These are phyloP conservation scores for Chytridiales sp. DNA, from an alignment of 371 early-diverging fungal species.

Conservation along the genomic window DNA sequence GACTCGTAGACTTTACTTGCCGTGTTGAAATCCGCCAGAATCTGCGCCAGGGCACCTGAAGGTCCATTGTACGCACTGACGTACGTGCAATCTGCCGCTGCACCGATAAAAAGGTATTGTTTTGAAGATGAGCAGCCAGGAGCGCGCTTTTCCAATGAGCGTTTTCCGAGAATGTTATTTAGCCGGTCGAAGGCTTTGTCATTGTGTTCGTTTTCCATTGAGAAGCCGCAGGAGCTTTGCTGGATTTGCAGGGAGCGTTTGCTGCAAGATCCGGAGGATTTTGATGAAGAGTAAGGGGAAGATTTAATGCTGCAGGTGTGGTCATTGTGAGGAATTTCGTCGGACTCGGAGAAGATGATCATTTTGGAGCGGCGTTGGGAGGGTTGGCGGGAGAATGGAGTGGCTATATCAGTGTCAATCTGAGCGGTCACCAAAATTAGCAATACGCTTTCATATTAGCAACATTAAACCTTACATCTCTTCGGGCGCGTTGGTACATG, in stretches of 20 bases:
- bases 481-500: not conserved
- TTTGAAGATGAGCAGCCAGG: constrained; percentile 15
- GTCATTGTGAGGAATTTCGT: not conserved
- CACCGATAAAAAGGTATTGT: constrained; percentile 32
- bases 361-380: not conserved
- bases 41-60: constrained; percentile 31
- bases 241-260: not conserved
- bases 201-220: not conserved
- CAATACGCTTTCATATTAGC: too few relatives aligned
- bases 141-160: too few relatives aligned
- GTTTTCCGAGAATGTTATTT: too few relatives aligned
- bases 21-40: constrained; percentile 38
- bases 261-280: not conserved
- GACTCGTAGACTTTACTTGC: constrained; percentile 81
- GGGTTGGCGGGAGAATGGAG: constrained; percentile 10
- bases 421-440: not conserved
- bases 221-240: constrained; percentile 1
- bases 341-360: constrained; percentile 10
- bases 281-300: not conserved
- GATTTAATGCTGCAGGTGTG: not conserved
- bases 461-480: constrained; percentile 7
- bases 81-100: constrained; percentile 52
- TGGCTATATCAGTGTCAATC: constrained; percentile 11
- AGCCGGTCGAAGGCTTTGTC: too few relatives aligned
- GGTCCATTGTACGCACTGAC: constrained; percentile 32